Base-by-base conservation (phyloP, 108 stramenopile species). In the Discostella stelligeroides region DNA sequence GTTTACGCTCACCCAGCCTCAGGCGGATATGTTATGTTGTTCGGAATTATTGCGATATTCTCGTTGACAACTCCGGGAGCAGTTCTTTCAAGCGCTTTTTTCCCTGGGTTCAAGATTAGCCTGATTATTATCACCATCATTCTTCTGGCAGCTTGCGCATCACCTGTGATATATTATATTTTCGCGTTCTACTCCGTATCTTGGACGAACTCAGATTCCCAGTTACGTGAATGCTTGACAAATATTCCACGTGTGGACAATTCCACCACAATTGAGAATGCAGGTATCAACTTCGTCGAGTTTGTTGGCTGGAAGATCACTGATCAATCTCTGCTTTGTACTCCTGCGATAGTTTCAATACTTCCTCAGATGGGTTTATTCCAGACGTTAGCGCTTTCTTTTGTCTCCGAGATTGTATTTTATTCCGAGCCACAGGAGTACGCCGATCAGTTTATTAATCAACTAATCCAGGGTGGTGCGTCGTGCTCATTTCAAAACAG, bases 331-430 rank as follows among this genome's bases (percentile, higher is more conserved):
- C 13, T 77, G 20, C 65, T 51, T 12, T 84, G 82, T 24, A 49
- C 63, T 38, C 64, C 82, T 13, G 39, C 55, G 9, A n/a, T 39
- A 25, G 76, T 72, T 20, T 60, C 80, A n/a, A 61, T 86, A 15
- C 51, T 83, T 1, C 82, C 85, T 10, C 85, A 86, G 47, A 48
- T 84, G 18, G 82, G 82, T 1, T 47, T 86, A 9, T 86, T 81
- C 42, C 80, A 86, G 11, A 41, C 56, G 13, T 66, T 86, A 4
- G 18, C 67, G 1, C 67, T 81, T 47, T 46, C 72, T 15, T 50
- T 82, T 1, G 63, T 67, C 59, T 57, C 68, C 10, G 46, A 79
- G 14, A 46, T 86, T 18, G 80, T 66, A 15, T 82, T 86, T 63
- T 68, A 60, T 23, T 80, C 85, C 10, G 71, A 76, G 27, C 85